Evolutionary conservation across 805 yeast species (phyloP).

Genomic region (Alloascoidea africana): DNA sequence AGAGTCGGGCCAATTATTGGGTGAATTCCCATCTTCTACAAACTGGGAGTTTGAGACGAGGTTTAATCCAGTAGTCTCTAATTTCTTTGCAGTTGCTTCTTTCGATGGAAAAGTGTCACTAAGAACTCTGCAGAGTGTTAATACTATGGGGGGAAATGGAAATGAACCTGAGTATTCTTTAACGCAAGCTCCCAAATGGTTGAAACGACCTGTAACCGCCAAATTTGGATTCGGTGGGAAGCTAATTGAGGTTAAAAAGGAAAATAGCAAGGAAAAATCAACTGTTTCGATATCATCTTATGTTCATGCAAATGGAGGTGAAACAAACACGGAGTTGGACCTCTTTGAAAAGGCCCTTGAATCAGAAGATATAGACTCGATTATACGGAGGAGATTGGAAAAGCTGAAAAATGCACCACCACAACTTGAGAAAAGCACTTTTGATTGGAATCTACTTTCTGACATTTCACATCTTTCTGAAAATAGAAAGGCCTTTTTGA

Average conservation of each 20-base stretch:
- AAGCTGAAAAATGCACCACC: too few relatives aligned
- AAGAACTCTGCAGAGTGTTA: slow-evolving; percentile 79
- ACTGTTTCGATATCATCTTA: slow-evolving; percentile 27
- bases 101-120: slow-evolving; percentile 71
- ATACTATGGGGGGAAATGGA: slow-evolving; percentile 11
- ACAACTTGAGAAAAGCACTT: slow-evolving; percentile 22
- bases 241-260: slow-evolving; percentile 42
- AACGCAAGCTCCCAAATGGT: slow-evolving; percentile 85
- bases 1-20: slow-evolving; percentile 35
- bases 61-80: slow-evolving; percentile 84
- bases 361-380: slow-evolving; percentile 32
- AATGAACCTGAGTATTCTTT: slow-evolving; percentile 53
- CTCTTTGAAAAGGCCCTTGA: slow-evolving; percentile 42
- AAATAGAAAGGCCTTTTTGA: slow-evolving; percentile 29
- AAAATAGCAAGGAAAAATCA: slow-evolving; percentile 27
- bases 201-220: slow-evolving; percentile 56
- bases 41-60: slow-evolving; percentile 87
- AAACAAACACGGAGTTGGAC: slow-evolving; percentile 12
- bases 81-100: slow-evolving; percentile 65
- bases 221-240: slow-evolving; percentile 93
- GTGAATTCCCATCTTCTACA: slow-evolving; percentile 81
- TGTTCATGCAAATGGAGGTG: slow-evolving; percentile 22
- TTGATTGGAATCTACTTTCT: slow-evolving; percentile 55
- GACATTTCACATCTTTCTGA: slow-evolving; percentile 33
- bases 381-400: slow-evolving; percentile 39